Evolutionary conservation across 768 basidiomycete species (phyloP).

Genomic region (Antrodiella citrinella): DNA sequence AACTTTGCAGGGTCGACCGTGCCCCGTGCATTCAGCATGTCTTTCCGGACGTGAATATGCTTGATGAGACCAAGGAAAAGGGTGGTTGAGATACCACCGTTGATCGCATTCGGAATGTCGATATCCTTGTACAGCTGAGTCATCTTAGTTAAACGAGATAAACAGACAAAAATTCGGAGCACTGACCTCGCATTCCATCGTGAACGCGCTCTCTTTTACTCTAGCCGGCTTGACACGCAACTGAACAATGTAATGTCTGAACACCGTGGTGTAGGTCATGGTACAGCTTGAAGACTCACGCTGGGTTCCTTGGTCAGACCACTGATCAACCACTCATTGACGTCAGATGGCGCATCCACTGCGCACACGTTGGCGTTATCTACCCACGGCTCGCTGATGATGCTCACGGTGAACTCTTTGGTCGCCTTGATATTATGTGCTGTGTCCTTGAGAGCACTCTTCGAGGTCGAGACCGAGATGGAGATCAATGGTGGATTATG

Average conservation of each 20-base stretch:
- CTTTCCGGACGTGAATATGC: slow-evolving; percentile 34
- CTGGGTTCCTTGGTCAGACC: slow-evolving; percentile 35
- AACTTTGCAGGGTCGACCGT: slow-evolving; percentile 28
- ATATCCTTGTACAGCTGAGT: slow-evolving; percentile 26
- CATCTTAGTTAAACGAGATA: background rate
- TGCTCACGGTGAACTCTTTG: slow-evolving; percentile 46
- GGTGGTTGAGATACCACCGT: slow-evolving; percentile 19
- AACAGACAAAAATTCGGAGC: background rate
- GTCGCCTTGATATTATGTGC: slow-evolving; percentile 36
- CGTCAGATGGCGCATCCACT: slow-evolving; percentile 28
- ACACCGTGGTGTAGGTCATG: background rate
- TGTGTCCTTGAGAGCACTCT: slow-evolving; percentile 33
- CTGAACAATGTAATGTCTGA: slow-evolving; percentile 25
- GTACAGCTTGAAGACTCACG: slow-evolving; percentile 14
- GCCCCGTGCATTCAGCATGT: slow-evolving; percentile 27
- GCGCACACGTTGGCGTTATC: slow-evolving; percentile 31
- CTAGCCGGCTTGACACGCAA: slow-evolving; percentile 31
- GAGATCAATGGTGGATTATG: slow-evolving; percentile 36
- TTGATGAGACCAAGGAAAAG: slow-evolving; percentile 32
- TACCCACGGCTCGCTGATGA: slow-evolving; percentile 44
- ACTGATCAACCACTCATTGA: slow-evolving; percentile 34
- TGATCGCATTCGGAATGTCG: slow-evolving; percentile 25
- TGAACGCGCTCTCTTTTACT: slow-evolving; percentile 39
- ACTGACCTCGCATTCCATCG: slow-evolving; percentile 37
- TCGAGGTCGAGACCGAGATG: slow-evolving; percentile 28